These are phyloP conservation scores for Dacryopinax spathularia DNA, from an alignment of 768 basidiomycete species.

Conservation along the genomic window DNA sequence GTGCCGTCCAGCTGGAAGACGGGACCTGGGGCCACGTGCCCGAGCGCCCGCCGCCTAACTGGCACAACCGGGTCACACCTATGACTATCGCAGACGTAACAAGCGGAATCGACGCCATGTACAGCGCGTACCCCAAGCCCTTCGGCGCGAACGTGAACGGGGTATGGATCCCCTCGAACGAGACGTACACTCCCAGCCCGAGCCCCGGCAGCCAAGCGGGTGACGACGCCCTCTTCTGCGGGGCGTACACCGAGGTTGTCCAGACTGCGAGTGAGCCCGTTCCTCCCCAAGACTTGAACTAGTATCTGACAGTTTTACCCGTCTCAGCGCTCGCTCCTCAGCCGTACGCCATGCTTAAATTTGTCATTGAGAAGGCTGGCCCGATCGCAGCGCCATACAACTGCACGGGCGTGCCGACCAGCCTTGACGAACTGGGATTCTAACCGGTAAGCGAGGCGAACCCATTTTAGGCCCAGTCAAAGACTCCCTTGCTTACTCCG, in stretches of 20 bases:
- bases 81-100: slow-evolving; percentile 9
- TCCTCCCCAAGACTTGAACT: background rate
- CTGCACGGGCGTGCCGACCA: background rate
- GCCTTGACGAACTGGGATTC: background rate
- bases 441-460: too few species aligned
- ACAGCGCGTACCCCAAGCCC: slow-evolving; percentile 5
- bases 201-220: background rate
- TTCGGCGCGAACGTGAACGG: slow-evolving; percentile 8
- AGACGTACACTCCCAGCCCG: background rate
- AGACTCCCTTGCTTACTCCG: too few species aligned
- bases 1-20: slow-evolving; percentile 7
- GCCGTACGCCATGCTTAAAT: background rate
- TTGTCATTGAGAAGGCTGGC: background rate
- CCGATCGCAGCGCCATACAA: background rate
- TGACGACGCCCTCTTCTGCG: background rate
- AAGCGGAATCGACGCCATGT: slow-evolving; percentile 9
- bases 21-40: slow-evolving; percentile 10
- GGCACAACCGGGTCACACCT: slow-evolving; percentile 9
- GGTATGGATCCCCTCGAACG: background rate
- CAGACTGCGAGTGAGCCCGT: background rate
- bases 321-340: background rate
- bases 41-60: slow-evolving; percentile 11
- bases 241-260: background rate
- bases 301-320: background rate
- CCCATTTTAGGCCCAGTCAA: too few species aligned